Evolutionary conservation across 176 grass and related monocot genomes (phyloP), one percentile per base, ranked within the genome.

Genomic region (Chrysopogon serrulatus): DNA sequence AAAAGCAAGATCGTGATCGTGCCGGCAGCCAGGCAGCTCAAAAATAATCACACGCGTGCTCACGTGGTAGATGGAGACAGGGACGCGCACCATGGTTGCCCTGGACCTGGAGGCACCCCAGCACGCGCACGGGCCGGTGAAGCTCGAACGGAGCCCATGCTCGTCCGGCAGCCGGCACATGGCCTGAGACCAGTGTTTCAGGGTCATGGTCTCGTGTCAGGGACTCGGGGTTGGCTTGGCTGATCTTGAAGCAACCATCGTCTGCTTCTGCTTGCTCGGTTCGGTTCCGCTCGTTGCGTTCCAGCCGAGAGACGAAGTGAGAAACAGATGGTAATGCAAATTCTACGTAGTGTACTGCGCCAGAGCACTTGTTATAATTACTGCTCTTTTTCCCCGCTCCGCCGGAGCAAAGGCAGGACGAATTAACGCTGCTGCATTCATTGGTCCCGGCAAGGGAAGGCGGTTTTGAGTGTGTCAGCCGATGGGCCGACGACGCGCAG

Each of bases 381-480:
- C 68, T 27, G 37, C 35, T n/a, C 19, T 16, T 23, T 65, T 33
- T 33, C 43, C 0, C 2, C 28, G 11, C 23, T 23, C n/a, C 5
- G 13, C 30, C 14, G 61, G 39, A 84, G 23, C 4, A 18, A 32
- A 32, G 32, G 35, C 23, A 59, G 71, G 60, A 18, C 32, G 71
- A 86, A 28, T 82, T 77, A 64, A 76, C 54, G 53, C 78, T 2
- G 21, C 71, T 2, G 21, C 71, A 86, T 90, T 86, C 77, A 90
- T 82, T 71, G 72, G 53, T 5, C 61, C n/a, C 31, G 13, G 73
- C 73, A 53, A 78, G 65, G 11, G 66, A 35, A 61, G n/a, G 71
- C 13, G 35, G 78, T 53, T 43, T 86, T 18, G 54, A 26, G 10
- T 35, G 35, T 17, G 11, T 71, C 51, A 49, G 14, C 10, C n/a